phyloP scores from a whole-genome alignment of 1,284 basidiomycete genomes.

The Ustilago bromivora region DNA sequence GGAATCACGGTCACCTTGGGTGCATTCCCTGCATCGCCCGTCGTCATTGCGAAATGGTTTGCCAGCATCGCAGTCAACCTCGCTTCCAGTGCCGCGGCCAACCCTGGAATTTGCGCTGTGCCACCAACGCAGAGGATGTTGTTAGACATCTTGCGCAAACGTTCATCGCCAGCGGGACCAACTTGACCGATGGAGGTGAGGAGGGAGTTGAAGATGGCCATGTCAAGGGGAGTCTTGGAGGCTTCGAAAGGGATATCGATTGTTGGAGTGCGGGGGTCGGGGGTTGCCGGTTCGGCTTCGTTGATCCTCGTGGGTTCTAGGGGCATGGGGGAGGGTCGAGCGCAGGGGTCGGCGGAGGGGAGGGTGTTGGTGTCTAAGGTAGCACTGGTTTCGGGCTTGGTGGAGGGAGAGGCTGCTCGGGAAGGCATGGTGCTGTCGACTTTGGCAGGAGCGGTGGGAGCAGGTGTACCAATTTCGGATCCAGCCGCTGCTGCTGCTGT shows the following conservation, averaged over 20 bases:
- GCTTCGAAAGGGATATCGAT: constrained; percentile 87
- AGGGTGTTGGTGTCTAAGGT: constrained; percentile 22
- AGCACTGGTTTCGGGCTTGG: constrained; percentile 8
- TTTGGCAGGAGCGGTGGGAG: constrained; percentile 17
- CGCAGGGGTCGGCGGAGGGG: constrained; percentile 33
- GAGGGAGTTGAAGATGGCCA: constrained; percentile 83
- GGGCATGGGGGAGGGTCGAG: constrained; percentile 40
- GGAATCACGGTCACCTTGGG: constrained; percentile 83
- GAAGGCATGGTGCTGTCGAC: constrained; percentile 26
- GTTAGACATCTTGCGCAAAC: constrained; percentile 87
- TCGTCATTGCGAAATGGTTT: constrained; percentile 28
- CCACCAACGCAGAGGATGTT: constrained; percentile 88
- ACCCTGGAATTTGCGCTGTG: constrained; percentile 74
- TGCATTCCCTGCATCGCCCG: constrained; percentile 46
- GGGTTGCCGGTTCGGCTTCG: neutral
- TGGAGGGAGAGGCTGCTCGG: constrained; percentile 27
- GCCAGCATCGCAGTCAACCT: constrained; percentile 30
- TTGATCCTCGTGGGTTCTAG: neutral
- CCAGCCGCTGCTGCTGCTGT: constrained; percentile 22
- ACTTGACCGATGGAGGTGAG: constrained; percentile 73
- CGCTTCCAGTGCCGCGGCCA: constrained; percentile 68
- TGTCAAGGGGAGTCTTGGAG: constrained; percentile 89
- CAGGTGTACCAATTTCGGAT: constrained; percentile 40
- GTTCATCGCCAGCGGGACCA: constrained; percentile 77
- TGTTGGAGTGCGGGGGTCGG: constrained; percentile 16